Base-by-base conservation (phyloP, 1,284 basidiomycete genomes). In the Chalciporus sp. region DNA sequence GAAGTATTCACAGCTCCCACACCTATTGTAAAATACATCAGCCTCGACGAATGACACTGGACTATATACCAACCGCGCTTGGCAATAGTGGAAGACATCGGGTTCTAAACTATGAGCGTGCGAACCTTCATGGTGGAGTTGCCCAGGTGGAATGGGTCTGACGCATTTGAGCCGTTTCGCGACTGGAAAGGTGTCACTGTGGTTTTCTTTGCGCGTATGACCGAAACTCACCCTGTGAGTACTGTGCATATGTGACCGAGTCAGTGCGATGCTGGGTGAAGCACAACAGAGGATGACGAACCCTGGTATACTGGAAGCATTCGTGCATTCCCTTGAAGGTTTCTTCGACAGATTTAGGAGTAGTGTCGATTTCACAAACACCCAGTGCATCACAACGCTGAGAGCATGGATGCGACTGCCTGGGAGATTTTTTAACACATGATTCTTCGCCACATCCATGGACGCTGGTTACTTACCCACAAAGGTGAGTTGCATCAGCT, bases 1-100 rank as follows among this genome's bases (percentile, higher is more conserved):
- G 58, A 77, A 79, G 62, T 85, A 85, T 11, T 77, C 77, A 57
- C 82, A 85, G 46, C 74, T 73, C 1, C 72, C 69, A 58, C 83
- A 85, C 42, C 80, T 81, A 29, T 33, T 44, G 6, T 35, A 35
- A 29, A 7, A 2, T 16, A 29, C 9, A 40, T 65, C 23, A 62
- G 55, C 9, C 28, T 3, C 28, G 11, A 4, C 14, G 4, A 23
- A 7, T 37, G 14, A 29, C 19, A 14, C 5, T 17, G 44, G 47
- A 31, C 2, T 33, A 40, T 42, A 5, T 12, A 50, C 74, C 37
- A 54, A 80, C 76, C 74, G 71, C 19, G 64, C 65, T 63, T 83
- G 72, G 58, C 84, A 86, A 60, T 72, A 81, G 56, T 82, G 81
- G 53, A 78, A 72, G 4, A 68, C 64, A 7, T 63, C 58, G 0